Base-by-base conservation (phyloP, 805 yeast species). In the Hemisphaericaspora nanyangensis region DNA sequence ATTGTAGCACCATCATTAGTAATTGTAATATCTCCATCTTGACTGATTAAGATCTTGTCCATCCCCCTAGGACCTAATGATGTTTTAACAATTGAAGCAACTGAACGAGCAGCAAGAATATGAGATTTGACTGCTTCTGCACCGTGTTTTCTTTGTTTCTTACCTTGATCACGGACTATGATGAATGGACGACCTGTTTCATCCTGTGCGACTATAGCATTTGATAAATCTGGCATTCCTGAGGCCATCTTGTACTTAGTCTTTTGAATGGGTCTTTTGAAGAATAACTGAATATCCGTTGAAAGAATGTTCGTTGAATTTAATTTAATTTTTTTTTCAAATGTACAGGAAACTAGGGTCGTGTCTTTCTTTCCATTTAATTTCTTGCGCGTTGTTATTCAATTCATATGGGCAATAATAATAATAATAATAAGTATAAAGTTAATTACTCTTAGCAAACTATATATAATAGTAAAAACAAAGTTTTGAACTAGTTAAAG, bases 1-100 rank as follows among this genome's bases (percentile, higher is more conserved):
- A 93, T 95, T 10, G 99, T 95, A 32, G 98, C 99, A 52, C 99
- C 99, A 60, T 93, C 99, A 60, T 93, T 93, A 35, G 99, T 93
- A 53, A 93, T 91, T 40, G 96, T 93, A 63, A 93, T 93, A 43
- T 93, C 98, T 16, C 99, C 98, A 60, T 95, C 99, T 22, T 93
- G 98, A 37, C 90, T 80, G 48, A 93, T 86, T 49, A 93, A 74
- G 54, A 93, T 93, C 70, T 93, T 93, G 64, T 93, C 99, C 54
- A 95, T 70, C n/a, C 99, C 99, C 58, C 99, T 79, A 37, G 99
- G 99, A 7, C 99, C 99, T 47, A 93, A 70, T 1, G 96, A 88
- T 1, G 97, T 85, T 58, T 84, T 87, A 47, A 93, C 82, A 43
- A 93, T 88, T 25, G 90, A 82, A 10, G 98, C 87, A 37, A 93